Base-by-base conservation (phyloP, 176 grass and related monocot genomes). In the Panicum miliaceum region DNA sequence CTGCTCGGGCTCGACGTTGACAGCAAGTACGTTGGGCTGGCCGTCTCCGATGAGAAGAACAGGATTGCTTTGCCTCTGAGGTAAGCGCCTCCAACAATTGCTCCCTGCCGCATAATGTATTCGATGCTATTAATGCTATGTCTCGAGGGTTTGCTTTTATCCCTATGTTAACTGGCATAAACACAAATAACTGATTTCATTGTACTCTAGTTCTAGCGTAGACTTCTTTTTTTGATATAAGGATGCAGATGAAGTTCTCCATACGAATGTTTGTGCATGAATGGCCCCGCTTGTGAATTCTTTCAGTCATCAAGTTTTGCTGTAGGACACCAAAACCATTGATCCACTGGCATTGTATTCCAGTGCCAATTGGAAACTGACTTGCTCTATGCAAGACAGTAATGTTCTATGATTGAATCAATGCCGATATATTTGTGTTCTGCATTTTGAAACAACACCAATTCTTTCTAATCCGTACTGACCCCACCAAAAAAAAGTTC, bases 1-100 rank as follows among this genome's bases (percentile, higher is more conserved):
- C 84, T 97, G 61, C 89, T 97, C 15, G 92, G 95, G 80, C 88
- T 97, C 62, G 92, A 97, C 81, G 95, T 97, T 8, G 95, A 92
- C 2, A 82, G 87, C 36, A 94, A 94, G 76, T 94, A 94, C 85
- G 92, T 97, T 6, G 92, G 92, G 29, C 52, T 97, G 74, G 90
- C 90, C 5, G 71, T 94, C 79, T 97, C 95, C 47, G 92, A 94
- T 77, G 74, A 52, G 19, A 29, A 84, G 61, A 93, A 93, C 38
- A 83, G 79, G 84, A 90, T 93, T 65, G 87, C 92, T 20, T 79
- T 86, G 68, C 92, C 95, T 86, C 84, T 91, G 20, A 88, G 92
- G 95, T 97, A 79, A 73, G 74, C 32, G 8, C 40, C 13, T 81
- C 75, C 50, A 83, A 9, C 71, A 15, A 37, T 45, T 72, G 72